Evolutionary conservation across 2,329 filamentous ascomycete genomes (phyloP).

Genomic region (Penicillium sclerotigenum): DNA sequence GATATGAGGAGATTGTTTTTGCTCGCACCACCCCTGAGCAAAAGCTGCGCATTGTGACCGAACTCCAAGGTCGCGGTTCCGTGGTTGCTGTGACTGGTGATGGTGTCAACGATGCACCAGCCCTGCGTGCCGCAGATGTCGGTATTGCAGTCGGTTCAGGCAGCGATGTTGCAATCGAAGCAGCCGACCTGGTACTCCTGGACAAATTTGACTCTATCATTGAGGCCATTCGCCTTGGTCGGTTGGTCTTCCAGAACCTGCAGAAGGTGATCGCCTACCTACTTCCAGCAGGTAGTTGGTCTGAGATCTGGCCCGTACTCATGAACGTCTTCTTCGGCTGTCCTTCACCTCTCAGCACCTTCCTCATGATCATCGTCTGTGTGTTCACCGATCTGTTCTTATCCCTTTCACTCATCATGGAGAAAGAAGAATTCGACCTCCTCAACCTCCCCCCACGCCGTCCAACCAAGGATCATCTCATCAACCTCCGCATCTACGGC

Average conservation of each 20-base stretch:
- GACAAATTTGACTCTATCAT: constrained; percentile 37
- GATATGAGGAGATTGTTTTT: constrained; percentile 52
- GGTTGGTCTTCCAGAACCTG: constrained; percentile 37
- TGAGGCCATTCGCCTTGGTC: constrained; percentile 32
- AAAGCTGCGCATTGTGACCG: constrained; percentile 44
- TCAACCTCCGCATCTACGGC: constrained; percentile 51
- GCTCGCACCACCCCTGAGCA: constrained; percentile 45
- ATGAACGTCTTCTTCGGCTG: constrained; percentile 57
- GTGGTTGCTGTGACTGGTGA: constrained; percentile 44
- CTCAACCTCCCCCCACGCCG: constrained; percentile 52
- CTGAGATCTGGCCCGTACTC: constrained; percentile 57
- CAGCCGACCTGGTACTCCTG: constrained; percentile 39
- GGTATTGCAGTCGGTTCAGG: constrained; percentile 38
- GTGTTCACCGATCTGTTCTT: constrained; percentile 56
- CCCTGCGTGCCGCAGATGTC: constrained; percentile 33
- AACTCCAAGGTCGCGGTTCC: constrained; percentile 38
- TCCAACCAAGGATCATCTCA: constrained; percentile 51
- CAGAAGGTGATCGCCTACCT: constrained; percentile 44
- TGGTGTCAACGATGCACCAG: constrained; percentile 38
- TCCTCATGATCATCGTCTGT: constrained; percentile 59
- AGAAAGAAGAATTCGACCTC: constrained; percentile 55
- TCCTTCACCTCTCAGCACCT: constrained; percentile 51
- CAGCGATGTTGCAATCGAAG: constrained; percentile 43
- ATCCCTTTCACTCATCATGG: constrained; percentile 53
- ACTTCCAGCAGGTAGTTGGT: constrained; percentile 53